Evolutionary conservation across 2,329 filamentous ascomycete genomes (phyloP).

Genomic region (Sporothrix globosa): DNA sequence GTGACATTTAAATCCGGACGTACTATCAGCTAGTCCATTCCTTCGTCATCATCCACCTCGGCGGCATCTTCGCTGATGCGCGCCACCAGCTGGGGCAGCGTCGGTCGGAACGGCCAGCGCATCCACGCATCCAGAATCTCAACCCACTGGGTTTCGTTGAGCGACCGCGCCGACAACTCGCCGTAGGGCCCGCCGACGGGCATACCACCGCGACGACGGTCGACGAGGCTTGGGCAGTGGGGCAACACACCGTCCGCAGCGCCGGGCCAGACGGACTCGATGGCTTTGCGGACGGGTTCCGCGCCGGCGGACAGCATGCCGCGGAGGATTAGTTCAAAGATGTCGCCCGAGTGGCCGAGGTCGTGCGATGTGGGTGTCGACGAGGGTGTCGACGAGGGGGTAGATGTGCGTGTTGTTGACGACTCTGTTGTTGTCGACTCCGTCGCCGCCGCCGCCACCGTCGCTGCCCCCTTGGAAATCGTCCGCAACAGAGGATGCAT

Average conservation of each 20-base stretch:
- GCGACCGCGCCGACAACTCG: conserved; percentile 50
- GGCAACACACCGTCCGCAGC: conserved; percentile 58
- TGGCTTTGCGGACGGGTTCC: conserved; percentile 47
- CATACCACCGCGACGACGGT: conserved; percentile 54
- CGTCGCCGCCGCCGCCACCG: neutral
- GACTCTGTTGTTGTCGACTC: neutral
- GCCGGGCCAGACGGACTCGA: conserved; percentile 63
- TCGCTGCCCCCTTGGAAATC: conserved; percentile 14
- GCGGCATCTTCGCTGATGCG: conserved; percentile 44
- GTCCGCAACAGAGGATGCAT: conserved; percentile 53
- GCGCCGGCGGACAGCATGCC: conserved; percentile 45
- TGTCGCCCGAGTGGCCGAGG: conserved; percentile 51
- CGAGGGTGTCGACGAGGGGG: too few species aligned
- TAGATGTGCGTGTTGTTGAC: neutral
- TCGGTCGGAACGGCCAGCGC: conserved; percentile 66
- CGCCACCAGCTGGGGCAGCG: conserved; percentile 53
- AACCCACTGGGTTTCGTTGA: conserved; percentile 59
- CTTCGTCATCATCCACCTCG: conserved; percentile 33
- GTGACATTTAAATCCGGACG: too few species aligned
- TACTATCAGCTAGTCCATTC: conserved; percentile 26
- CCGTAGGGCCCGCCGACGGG: conserved; percentile 44
- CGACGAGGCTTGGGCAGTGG: conserved; percentile 53
- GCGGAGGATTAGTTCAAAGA: conserved; percentile 57
- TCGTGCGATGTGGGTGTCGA: conserved; percentile 39
- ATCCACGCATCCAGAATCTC: conserved; percentile 64